Percentiles rank a stretch among this genome's conserved stretches.
Evolutionary conservation across 805 yeast genomes (phyloP).

Genomic region (Metschnikowia baotianmanensis): DNA sequence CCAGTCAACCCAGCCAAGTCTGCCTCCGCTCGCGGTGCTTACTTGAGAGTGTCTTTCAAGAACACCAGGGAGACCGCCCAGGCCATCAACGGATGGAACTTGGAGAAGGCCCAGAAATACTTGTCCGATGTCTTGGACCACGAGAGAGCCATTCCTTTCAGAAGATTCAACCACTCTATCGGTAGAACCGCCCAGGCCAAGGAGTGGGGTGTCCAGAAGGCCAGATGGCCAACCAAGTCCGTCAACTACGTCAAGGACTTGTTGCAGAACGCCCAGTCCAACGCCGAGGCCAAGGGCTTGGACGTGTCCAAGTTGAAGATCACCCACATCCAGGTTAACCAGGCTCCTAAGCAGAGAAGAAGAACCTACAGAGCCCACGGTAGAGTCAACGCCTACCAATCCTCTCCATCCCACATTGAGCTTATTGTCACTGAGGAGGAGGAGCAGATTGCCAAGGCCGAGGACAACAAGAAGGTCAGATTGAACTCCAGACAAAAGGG

Average conservation of each 20-base stretch:
- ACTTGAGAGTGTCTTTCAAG: conserved; percentile 99
- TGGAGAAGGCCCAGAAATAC: conserved; percentile 93
- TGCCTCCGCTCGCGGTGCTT: conserved; percentile 99
- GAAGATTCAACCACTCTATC: conserved; percentile 93
- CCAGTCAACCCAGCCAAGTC: conserved; percentile 99
- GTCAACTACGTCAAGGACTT: conserved; percentile 94
- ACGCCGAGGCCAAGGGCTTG: conserved; percentile 97
- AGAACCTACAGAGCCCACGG: conserved; percentile 99
- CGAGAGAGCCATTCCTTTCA: conserved; percentile 99
- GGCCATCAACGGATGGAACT: conserved; percentile 98
- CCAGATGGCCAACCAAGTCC: conserved; percentile 99
- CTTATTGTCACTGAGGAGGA: conserved; percentile 92
- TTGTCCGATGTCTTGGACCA: conserved; percentile 95
- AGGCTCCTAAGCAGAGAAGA: conserved; percentile 99
- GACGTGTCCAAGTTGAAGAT: conserved; percentile 91
- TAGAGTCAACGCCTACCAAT: conserved; percentile 99
- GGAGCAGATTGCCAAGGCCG: conserved; percentile 91
- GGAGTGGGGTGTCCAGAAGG: conserved; percentile 99
- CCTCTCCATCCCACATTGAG: conserved; percentile 99
- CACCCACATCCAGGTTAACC: conserved; percentile 99
- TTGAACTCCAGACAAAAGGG: conserved; percentile 90
- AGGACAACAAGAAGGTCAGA: conserved; percentile 64
- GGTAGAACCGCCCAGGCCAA: conserved; percentile 99
- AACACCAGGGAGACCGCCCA: conserved; percentile 99
- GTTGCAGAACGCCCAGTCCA: conserved; percentile 96